A percentile compares a stretch with the other conserved stretches of the same genome.
phyloP scores from a whole-genome alignment of 2,329 filamentous ascomycete genomes.

The Elsinoe ampelina region DNA sequence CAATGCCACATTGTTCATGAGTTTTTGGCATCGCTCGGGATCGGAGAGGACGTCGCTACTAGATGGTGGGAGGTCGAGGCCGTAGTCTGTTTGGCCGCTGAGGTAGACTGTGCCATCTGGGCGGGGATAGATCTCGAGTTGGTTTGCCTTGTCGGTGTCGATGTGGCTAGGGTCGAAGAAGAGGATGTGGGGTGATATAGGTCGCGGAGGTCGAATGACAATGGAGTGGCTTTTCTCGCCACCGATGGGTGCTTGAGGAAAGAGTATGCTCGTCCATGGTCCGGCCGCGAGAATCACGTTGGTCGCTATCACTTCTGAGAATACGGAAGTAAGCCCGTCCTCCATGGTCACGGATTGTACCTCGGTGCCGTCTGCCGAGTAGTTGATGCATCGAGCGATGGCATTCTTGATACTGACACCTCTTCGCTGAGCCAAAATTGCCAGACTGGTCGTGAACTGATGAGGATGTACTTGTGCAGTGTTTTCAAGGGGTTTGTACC shows the following conservation, averaged over 20 bases:
- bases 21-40: not conserved
- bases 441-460: slow-evolving; percentile 9
- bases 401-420: slow-evolving; percentile 1
- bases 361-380: not conserved
- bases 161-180: slow-evolving; percentile 3
- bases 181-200: not conserved
- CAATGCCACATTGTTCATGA: not conserved
- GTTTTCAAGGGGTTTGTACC: slow-evolving; percentile 9
- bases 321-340: no score
- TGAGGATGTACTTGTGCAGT: slow-evolving; percentile 13
- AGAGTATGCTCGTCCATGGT: slow-evolving; percentile 8
- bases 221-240: slow-evolving; percentile 8
- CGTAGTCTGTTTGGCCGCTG: slow-evolving; percentile 1
- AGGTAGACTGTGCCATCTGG: slow-evolving; percentile 1
- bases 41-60: not conserved
- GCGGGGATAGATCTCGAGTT: slow-evolving; percentile 6
- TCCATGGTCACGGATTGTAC: no score
- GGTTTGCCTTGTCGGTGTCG: not conserved
- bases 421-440: slow-evolving; percentile 9
- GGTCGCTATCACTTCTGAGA: not conserved
- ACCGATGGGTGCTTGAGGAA: not conserved
- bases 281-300: slow-evolving; percentile 9
- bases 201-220: not conserved
- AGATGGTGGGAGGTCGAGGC: not conserved
- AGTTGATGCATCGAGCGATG: not conserved